Conservation (phyloP, 352 stramenopile species). For the Pythium aristosporum region DNA sequence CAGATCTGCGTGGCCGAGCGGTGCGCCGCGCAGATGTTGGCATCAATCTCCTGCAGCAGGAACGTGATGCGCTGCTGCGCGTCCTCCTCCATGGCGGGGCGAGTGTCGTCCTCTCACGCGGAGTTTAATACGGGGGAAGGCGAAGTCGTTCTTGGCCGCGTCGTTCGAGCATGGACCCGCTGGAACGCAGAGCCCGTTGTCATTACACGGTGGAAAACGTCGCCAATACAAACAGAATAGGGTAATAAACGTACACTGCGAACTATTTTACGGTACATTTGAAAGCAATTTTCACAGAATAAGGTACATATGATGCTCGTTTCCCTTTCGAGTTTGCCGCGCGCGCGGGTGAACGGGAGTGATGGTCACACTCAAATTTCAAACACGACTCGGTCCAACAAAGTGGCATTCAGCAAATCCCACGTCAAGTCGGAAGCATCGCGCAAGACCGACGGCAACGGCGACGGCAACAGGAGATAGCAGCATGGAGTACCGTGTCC, state of each 20-base stretch:
- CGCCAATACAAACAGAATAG: neutral
- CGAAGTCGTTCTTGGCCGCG: neutral
- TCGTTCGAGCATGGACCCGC: neutral
- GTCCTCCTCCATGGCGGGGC: slow-evolving; percentile 60
- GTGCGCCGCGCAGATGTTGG: slow-evolving; percentile 77
- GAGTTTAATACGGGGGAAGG: neutral
- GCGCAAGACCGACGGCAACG: neutral
- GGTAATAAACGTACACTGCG: no score
- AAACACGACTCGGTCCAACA: slow-evolving; percentile 17
- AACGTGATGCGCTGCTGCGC: slow-evolving; percentile 81
- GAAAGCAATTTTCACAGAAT: slow-evolving; percentile 7
- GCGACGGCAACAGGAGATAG: neutral
- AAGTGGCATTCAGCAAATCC: neutral
- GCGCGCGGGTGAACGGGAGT: slow-evolving; percentile 11
- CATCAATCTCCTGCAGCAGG: slow-evolving; percentile 83
- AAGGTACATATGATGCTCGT: slow-evolving; percentile 4
- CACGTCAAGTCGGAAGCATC: slow-evolving; percentile 2
- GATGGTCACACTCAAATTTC: slow-evolving; percentile 31
- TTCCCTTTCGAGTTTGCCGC: slow-evolving; percentile 22
- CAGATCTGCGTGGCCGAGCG: slow-evolving; percentile 78
- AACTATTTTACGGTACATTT: neutral
- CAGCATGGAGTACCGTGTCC: slow-evolving; percentile 48
- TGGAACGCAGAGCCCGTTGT: neutral
- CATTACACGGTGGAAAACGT: neutral
- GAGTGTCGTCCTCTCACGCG: neutral